Evolutionary conservation across 2,329 filamentous ascomycete species (phyloP), one percentile per base, ranked within the genome.

Genomic region (Bipolaris cookei): DNA sequence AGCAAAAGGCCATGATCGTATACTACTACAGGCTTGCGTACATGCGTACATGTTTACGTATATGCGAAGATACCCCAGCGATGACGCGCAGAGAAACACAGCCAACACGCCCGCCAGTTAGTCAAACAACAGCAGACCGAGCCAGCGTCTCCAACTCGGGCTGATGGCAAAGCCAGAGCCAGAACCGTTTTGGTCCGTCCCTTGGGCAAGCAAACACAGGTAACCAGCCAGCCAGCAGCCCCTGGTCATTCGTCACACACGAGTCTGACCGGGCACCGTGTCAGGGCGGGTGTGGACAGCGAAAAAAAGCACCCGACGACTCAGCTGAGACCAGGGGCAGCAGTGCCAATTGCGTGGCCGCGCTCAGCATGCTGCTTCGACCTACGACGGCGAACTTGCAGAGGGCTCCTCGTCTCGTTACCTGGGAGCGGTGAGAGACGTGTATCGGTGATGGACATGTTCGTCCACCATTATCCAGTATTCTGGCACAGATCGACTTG

Each of bases 401-500:
- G 57, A 59, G 58, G 56, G 56, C 16, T 41, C 16, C n/a, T 39
- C 23, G 41, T 21, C 14, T 35, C 53, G 48, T 51, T 62, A 46
- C 59, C 56, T 58, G 55, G 58, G 66, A 67, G 62, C 61, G 64
- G 64, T 64, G 67, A 65, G 66, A 64, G 58, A 52, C 49, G 50
- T 37, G 35, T 49, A 53, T 51, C 32, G 6, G 23, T 55, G 58
- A 53, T 58, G 55, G 48, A 54, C 51, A 54, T 59, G 39, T 54
- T 48, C 51, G 51, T 34, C 47, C 51, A 62, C 57, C 39, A 56
- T 42, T 54, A 58, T 65, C 69, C 70, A 65, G 62, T 41, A 45
- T 56, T 21, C 51, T 69, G 69, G 68, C 65, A 67, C 65, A 46
- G 68, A 71, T 72, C 67, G 67, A 52, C 70, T 64, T 66, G 67